Percentiles rank a stretch among this genome's conserved stretches.
Evolutionary conservation across 1,284 basidiomycete genomes (phyloP).

Genomic region (Laetiporus sulphureus): DNA sequence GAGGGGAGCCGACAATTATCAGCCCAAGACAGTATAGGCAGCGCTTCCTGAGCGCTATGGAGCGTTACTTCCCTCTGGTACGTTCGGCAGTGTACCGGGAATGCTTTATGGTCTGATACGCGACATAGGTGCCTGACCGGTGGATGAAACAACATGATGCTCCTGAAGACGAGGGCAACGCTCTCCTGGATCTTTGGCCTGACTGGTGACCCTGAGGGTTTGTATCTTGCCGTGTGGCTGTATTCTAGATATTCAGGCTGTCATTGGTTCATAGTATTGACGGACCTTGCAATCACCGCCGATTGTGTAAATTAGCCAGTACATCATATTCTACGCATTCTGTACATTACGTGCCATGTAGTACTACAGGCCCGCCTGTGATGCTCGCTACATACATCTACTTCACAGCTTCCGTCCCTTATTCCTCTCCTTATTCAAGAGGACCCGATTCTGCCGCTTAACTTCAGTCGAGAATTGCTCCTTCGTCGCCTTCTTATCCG

Average conservation of each 20-base stretch:
- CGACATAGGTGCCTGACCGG: constrained; percentile 65
- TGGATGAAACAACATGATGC: constrained; percentile 82
- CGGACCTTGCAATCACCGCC: too few species aligned
- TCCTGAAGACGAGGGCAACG: constrained; percentile 65
- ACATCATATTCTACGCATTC: too few species aligned
- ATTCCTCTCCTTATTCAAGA: constrained; percentile 38
- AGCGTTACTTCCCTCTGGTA: constrained; percentile 84
- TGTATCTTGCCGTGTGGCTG: too few species aligned
- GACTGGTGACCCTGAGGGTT: too few species aligned
- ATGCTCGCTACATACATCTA: too few species aligned
- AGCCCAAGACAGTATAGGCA: constrained; percentile 83
- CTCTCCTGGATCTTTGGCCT: constrained; percentile 42
- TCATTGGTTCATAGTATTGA: too few species aligned
- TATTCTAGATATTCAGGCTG: too few species aligned
- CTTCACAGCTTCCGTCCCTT: constrained; percentile 26
- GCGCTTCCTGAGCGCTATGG: constrained; percentile 88
- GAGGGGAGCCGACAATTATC: constrained; percentile 89
- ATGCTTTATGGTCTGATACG: constrained; percentile 7
- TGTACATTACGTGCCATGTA: too few species aligned
- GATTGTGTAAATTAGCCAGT: too few species aligned
- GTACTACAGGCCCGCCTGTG: too few species aligned
- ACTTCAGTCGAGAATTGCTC: constrained; percentile 73
- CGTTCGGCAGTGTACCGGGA: too few species aligned
- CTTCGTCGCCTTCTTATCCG: constrained; percentile 77
- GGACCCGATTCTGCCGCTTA: constrained; percentile 59